Evolutionary conservation across 1,284 basidiomycete genomes (phyloP).

Genomic region (Malassezia brasiliensis): DNA sequence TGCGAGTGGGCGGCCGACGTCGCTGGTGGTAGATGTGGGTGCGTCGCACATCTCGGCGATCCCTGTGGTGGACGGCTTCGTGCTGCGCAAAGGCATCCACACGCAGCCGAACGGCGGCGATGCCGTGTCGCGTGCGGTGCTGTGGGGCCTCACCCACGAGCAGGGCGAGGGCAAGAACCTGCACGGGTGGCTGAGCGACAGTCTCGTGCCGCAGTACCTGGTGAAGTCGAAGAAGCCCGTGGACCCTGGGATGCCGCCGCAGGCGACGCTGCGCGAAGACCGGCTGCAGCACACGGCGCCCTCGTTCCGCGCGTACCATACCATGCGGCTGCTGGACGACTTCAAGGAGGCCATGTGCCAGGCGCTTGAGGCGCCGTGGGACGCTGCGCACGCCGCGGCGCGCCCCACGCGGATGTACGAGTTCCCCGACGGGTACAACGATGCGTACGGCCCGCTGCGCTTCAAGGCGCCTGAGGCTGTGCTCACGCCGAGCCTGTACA

Average conservation of each 20-base stretch:
- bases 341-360: constrained; percentile 83
- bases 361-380: constrained; percentile 75
- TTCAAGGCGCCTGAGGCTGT: constrained; percentile 78
- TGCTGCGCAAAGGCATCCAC: constrained; percentile 74
- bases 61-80: constrained; percentile 94
- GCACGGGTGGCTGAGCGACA: constrained; percentile 15
- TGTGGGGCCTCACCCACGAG: constrained; percentile 31
- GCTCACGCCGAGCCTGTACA: constrained; percentile 69
- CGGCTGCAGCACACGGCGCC: constrained; percentile 54
- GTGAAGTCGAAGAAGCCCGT: constrained; percentile 62
- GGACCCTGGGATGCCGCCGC: constrained; percentile 62
- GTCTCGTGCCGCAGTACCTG: constrained; percentile 60
- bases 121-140: constrained; percentile 21
- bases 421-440: constrained; percentile 88
- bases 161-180: constrained; percentile 13
- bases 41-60: constrained; percentile 78
- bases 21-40: constrained; percentile 87
- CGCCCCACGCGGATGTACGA: constrained; percentile 63
- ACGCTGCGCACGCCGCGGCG: constrained; percentile 57
- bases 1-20: constrained; percentile 88
- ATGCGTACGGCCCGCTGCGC: constrained; percentile 72
- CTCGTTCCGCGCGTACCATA: constrained; percentile 72
- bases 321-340: constrained; percentile 75
- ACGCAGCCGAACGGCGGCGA: constrained; percentile 39
- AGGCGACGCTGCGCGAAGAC: constrained; percentile 43